phyloP scores from a whole-genome alignment of 257 asterid genomes.

The Solanum medicagineum region DNA sequence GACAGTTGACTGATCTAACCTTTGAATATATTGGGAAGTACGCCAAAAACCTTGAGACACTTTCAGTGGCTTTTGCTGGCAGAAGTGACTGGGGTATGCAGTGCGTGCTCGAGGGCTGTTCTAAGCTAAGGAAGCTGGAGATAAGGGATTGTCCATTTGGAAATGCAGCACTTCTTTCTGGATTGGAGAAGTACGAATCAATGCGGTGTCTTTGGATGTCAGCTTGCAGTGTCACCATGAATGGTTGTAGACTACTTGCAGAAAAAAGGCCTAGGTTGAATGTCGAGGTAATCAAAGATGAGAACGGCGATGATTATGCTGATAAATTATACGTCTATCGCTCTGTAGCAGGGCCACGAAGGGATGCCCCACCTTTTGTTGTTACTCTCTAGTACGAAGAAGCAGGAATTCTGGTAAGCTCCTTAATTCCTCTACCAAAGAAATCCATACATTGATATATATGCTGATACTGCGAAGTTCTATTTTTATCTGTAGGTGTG shows the following conservation, averaged over 20 bases:
- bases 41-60: conserved; percentile 70
- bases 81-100: conserved; percentile 76
- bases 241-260: conserved; percentile 57
- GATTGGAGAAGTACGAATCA: conserved; percentile 47
- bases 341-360: conserved; percentile 70
- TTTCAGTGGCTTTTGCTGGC: conserved; percentile 90
- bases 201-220: conserved; percentile 92
- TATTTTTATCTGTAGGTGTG: not conserved
- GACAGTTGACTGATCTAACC: conserved; percentile 60
- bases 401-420: not conserved
- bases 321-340: conserved; percentile 65
- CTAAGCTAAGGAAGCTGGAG: conserved; percentile 82
- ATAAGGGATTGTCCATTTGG: conserved; percentile 85
- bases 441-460: not conserved
- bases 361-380: conserved; percentile 76
- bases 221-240: conserved; percentile 49
- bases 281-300: conserved; percentile 65
- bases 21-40: conserved; percentile 71
- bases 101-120: conserved; percentile 63
- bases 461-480: not conserved
- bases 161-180: conserved; percentile 52
- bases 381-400: conserved; percentile 36
- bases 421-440: not conserved
- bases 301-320: conserved; percentile 30
- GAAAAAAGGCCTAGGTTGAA: conserved; percentile 62